Conservation (phyloP, 176 grass and related monocot genomes). For the Microstegium vimineum region DNA sequence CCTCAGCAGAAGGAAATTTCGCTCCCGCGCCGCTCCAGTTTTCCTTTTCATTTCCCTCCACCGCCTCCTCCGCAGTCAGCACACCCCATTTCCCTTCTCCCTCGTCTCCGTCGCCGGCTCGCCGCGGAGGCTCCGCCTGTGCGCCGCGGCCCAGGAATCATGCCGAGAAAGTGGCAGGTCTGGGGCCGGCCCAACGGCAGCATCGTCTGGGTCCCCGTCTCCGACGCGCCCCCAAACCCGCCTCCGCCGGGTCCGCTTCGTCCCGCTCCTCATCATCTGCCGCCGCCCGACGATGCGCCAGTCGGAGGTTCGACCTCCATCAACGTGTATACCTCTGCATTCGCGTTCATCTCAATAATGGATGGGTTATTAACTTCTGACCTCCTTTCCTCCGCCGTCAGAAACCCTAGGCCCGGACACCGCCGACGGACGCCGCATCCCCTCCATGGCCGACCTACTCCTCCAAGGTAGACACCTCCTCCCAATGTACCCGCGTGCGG, state of each 20-base stretch:
- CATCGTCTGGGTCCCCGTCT: conserved; percentile 34
- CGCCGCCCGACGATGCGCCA: not conserved
- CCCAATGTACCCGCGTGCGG: not conserved
- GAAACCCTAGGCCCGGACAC: conserved; percentile 24
- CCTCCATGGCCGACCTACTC: conserved; percentile 40
- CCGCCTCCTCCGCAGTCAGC: not conserved
- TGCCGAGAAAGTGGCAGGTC: conserved; percentile 38
- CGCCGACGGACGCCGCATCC: not conserved
- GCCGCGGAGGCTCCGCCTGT: not conserved
- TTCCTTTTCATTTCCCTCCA: not conserved
- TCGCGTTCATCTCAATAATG: not conserved
- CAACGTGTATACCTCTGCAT: not conserved
- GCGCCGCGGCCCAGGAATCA: not conserved
- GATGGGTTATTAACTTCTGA: not conserved
- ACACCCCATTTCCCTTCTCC: not conserved
- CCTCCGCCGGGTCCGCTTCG: not conserved
- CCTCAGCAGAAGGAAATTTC: not conserved
- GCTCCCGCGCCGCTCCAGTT: conserved; percentile 11
- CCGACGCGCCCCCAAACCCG: not conserved
- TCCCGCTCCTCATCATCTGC: not conserved
- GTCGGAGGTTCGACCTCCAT: not conserved
- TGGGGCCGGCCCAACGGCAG: conserved; percentile 30
- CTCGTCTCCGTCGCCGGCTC: not conserved
- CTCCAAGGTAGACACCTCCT: not conserved
- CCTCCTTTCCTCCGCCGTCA: not conserved